Evolutionary conservation across 495 filamentous ascomycete genomes (phyloP).

Genomic region (Hapsidospora chrysogenum): DNA sequence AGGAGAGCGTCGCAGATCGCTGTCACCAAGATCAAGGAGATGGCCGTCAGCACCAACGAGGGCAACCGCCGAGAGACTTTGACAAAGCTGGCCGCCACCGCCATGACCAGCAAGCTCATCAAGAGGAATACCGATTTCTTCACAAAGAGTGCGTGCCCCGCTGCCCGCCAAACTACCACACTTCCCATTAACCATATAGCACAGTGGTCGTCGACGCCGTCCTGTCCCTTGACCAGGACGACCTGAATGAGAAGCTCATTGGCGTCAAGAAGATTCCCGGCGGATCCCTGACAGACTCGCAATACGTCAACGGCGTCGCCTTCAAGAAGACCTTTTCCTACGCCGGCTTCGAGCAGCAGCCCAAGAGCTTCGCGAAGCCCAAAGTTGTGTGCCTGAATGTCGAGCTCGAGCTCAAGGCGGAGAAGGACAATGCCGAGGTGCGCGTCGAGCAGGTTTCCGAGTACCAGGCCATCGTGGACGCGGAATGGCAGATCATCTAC

Average conservation of each 20-base stretch:
- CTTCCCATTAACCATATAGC: slow-evolving; percentile 5
- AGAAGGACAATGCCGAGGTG: slow-evolving; percentile 98
- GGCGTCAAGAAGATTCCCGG: slow-evolving; percentile 96
- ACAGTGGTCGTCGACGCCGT: slow-evolving; percentile 96
- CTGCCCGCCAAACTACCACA: too few species aligned
- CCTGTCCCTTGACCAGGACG: slow-evolving; percentile 88
- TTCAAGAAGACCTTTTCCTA: slow-evolving; percentile 99
- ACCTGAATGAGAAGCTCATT: slow-evolving; percentile 94
- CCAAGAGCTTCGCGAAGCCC: slow-evolving; percentile 83
- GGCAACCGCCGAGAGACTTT: slow-evolving; percentile 81
- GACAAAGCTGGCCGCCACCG: slow-evolving; percentile 78
- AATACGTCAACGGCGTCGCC: slow-evolving; percentile 94
- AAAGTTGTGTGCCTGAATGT: slow-evolving; percentile 95
- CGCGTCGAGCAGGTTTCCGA: slow-evolving; percentile 96
- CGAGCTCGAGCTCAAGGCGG: slow-evolving; percentile 90
- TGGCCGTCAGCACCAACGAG: slow-evolving; percentile 74
- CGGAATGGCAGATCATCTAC: slow-evolving; percentile 98
- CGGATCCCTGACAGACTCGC: slow-evolving; percentile 88
- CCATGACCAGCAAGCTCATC: slow-evolving; percentile 99
- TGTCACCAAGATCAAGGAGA: slow-evolving; percentile 97
- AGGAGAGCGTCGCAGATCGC: slow-evolving; percentile 80
- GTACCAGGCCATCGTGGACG: slow-evolving; percentile 98
- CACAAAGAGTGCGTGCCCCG: slow-evolving; percentile 90
- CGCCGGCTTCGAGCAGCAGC: slow-evolving; percentile 97
- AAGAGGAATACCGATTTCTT: slow-evolving; percentile 95